Evolutionary conservation across 2,329 filamentous ascomycete genomes (phyloP).

Genomic region (Apiospora arundinis): DNA sequence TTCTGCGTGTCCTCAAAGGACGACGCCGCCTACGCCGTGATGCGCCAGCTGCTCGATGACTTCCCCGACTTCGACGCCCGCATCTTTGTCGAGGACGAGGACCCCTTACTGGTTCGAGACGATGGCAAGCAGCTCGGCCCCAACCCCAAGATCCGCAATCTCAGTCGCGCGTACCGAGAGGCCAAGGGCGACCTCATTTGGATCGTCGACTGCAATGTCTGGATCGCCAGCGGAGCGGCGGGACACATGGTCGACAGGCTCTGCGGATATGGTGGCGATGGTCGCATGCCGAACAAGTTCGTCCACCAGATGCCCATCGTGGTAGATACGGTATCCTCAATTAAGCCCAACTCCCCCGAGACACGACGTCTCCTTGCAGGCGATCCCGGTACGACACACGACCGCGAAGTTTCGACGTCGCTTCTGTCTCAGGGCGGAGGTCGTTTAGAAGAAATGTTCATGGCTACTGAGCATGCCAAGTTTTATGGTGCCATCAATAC

Average conservation of each 20-base stretch:
- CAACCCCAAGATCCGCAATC: conserved; percentile 98
- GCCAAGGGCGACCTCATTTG: conserved; percentile 88
- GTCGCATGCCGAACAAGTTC: conserved; percentile 75
- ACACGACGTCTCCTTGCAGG: conserved; percentile 43
- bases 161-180: conserved; percentile 91
- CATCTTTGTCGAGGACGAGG: conserved; percentile 82
- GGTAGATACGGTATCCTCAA: conserved; percentile 68
- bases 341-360: conserved; percentile 36
- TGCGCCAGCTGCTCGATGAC: conserved; percentile 74
- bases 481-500: conserved; percentile 98
- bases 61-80: conserved; percentile 75
- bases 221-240: conserved; percentile 80
- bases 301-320: conserved; percentile 93
- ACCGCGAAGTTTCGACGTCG: conserved; percentile 35
- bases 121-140: conserved; percentile 71
- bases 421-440: conserved; percentile 67
- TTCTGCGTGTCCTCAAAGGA: conserved; percentile 79
- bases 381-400: conserved; percentile 39
- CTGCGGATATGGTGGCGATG: conserved; percentile 64
- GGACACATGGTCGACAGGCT: conserved; percentile 90
- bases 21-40: conserved; percentile 79
- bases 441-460: conserved; percentile 90
- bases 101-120: conserved; percentile 64
- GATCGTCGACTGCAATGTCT: conserved; percentile 97
- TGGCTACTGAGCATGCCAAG: conserved; percentile 92